phyloP scores from a whole-genome alignment of 805 yeast genomes.

The Priceomyces haplophilus region DNA sequence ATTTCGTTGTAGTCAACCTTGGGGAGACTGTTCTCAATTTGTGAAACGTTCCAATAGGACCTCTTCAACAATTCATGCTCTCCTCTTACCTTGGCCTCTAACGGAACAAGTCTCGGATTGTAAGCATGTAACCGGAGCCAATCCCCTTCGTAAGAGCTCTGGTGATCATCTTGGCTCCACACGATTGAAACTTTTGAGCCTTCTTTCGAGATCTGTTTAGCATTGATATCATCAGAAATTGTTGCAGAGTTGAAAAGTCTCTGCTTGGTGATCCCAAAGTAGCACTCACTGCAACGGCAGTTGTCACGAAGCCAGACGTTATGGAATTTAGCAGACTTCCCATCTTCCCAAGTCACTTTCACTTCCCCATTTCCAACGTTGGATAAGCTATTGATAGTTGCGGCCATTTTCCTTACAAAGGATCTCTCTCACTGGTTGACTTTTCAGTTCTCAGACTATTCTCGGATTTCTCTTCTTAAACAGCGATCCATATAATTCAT shows the following conservation, averaged over 20 bases:
- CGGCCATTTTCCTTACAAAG: background rate
- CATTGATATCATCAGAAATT: conserved; percentile 30
- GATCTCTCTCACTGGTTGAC: background rate
- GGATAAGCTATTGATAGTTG: background rate
- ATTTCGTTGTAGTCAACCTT: conserved; percentile 47
- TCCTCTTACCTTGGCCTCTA: conserved; percentile 24
- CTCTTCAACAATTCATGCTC: conserved; percentile 27
- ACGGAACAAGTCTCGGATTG: conserved; percentile 44
- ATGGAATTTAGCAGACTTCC: conserved; percentile 26
- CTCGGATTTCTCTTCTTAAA: background rate
- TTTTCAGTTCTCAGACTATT: background rate
- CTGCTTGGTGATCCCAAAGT: conserved; percentile 55
- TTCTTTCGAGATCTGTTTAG: conserved; percentile 10
- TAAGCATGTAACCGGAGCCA: conserved; percentile 54
- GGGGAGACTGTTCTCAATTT: conserved; percentile 42
- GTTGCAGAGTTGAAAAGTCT: conserved; percentile 53
- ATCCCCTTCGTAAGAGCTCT: conserved; percentile 30
- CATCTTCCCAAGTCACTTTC: conserved; percentile 7
- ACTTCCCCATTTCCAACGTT: conserved; percentile 1
- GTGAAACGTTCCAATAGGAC: conserved; percentile 44
- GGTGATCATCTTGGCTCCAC: conserved; percentile 45
- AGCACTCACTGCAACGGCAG: conserved; percentile 57
- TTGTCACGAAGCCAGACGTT: conserved; percentile 64
- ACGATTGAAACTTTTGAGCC: conserved; percentile 15
- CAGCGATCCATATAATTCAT: too few relatives aligned